Percentiles rank a stretch among this genome's conserved stretches.
phyloP scores from a whole-genome alignment of 257 asterid genomes.

The Fraxinus quadrangulata region DNA sequence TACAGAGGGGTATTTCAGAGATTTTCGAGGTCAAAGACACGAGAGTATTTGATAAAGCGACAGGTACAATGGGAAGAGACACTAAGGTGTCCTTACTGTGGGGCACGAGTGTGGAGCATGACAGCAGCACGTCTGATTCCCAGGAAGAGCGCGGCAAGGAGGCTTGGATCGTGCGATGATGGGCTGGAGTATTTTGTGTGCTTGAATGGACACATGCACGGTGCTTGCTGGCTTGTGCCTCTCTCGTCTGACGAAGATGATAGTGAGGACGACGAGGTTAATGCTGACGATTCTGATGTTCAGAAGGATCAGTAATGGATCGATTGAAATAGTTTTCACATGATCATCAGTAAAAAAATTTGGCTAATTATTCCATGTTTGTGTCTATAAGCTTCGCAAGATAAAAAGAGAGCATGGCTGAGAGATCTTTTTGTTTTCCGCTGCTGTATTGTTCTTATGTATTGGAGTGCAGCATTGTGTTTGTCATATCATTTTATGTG shows the following conservation, averaged over 20 bases:
- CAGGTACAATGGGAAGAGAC: constrained; percentile 55
- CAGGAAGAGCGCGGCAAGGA: constrained; percentile 56
- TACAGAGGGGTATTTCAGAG: constrained; percentile 75
- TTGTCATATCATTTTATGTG: too few species aligned
- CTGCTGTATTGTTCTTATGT: too few species aligned
- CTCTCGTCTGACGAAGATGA: constrained; percentile 57
- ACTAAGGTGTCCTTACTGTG: constrained; percentile 71
- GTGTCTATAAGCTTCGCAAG: too few species aligned
- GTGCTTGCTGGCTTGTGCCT: constrained; percentile 72
- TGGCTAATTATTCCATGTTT: too few species aligned
- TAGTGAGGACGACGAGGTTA: background rate
- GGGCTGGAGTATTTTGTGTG: constrained; percentile 81
- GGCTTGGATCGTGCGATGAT: constrained; percentile 69
- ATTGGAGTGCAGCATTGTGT: too few species aligned
- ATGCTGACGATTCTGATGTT: background rate
- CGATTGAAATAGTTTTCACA: background rate
- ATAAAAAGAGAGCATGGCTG: too few species aligned
- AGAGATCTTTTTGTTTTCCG: too few species aligned
- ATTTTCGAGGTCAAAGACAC: constrained; percentile 65
- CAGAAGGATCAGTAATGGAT: background rate
- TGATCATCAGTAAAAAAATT: too few species aligned
- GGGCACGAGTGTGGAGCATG: constrained; percentile 88
- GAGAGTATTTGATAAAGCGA: constrained; percentile 58
- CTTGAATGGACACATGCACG: constrained; percentile 80
- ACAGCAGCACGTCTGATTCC: constrained; percentile 75